These are phyloP conservation scores for Megacollybia platyphylla DNA, from an alignment of 1,284 basidiomycete genomes.

Conservation along the genomic window DNA sequence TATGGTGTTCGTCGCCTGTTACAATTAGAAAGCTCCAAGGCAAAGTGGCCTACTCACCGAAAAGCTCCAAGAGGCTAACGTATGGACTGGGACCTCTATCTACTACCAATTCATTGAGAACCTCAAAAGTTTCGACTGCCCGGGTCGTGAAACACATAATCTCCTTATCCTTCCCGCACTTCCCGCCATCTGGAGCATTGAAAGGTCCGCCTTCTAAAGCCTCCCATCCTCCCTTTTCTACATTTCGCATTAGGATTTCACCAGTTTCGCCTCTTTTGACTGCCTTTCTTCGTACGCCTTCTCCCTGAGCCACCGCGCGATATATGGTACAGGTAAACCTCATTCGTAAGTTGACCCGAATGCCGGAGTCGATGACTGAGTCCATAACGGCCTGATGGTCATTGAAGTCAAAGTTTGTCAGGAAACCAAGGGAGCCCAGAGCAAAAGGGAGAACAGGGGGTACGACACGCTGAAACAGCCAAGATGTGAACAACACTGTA, in stretches of 20 bases:
- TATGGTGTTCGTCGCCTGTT: constrained; percentile 93
- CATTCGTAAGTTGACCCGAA: constrained; percentile 97
- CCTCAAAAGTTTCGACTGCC: constrained; percentile 94
- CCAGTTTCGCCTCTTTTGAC: constrained; percentile 87
- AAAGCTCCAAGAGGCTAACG: constrained; percentile 91
- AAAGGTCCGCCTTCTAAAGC: constrained; percentile 68
- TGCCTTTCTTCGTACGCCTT: constrained; percentile 63
- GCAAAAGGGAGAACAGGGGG: constrained; percentile 97
- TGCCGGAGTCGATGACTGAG: constrained; percentile 83
- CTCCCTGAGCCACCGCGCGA: constrained; percentile 68
- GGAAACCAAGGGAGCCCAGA: constrained; percentile 95
- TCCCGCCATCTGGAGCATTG: constrained; percentile 22
- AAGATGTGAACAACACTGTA: constrained; percentile 97
- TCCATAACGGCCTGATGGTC: constrained; percentile 85
- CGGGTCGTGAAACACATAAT: constrained; percentile 97
- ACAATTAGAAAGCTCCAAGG: constrained; percentile 4
- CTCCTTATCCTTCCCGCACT: constrained; percentile 75
- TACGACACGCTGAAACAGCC: constrained; percentile 97
- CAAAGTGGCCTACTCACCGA: constrained; percentile 51
- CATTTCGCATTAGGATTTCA: constrained; percentile 87
- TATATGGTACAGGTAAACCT: constrained; percentile 98
- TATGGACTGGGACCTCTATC: constrained; percentile 98
- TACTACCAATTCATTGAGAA: constrained; percentile 95
- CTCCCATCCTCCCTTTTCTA: constrained; percentile 88
- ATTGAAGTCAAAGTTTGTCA: constrained; percentile 95